Evolutionary conservation across 495 filamentous ascomycete species (phyloP), one percentile per base, ranked within the genome.

Genomic region (Thermochaetoides thermophila): DNA sequence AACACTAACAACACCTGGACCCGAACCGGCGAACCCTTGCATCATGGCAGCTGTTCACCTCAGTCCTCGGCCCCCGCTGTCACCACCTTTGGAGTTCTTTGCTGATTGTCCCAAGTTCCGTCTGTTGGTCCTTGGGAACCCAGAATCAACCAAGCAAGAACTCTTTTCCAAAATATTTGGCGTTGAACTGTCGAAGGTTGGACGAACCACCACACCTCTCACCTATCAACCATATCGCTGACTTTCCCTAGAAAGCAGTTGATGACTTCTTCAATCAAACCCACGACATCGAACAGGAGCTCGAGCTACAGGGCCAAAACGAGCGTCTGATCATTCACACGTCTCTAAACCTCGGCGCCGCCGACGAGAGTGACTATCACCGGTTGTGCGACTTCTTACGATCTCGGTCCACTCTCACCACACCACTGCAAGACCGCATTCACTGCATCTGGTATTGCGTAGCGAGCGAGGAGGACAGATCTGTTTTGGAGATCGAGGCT

Each of bases 371-470:
- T 29, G 17, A 21, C 31, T 39, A 46, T 36, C 8, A 14, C 15
- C 30, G 31, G 14, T 29, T 42, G 24, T 27, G 32, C 37, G 37
- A 45, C 28, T 49, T 49, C 22, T 22, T 43, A 18, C 1, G 10
- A 1, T 19, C 25, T 4, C 32, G 32, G 5, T 34, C 32, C 2
- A 7, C 24, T 2, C 10, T 33, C 7, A 29, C 41, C 8, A 24
- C 26, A 17, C n/a, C 28, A 9, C 25, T 27, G 17, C 17, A 29
- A 11, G 26, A 40, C 11, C 35, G 31, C 13, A 32, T 48, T 29
- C 49, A 52, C 39, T 40, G 37, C 39, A 43, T 52, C 27, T 52
- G 49, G 49, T 52, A 52, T 43, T 52, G 49, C 31, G 46, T 50
- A 7, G 40, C 49, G 0, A 39, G 35, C 34, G 38, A 49, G 34